Base-by-base conservation (phyloP, 139 green algal genomes). In the Astrephomene gubernaculifera region DNA sequence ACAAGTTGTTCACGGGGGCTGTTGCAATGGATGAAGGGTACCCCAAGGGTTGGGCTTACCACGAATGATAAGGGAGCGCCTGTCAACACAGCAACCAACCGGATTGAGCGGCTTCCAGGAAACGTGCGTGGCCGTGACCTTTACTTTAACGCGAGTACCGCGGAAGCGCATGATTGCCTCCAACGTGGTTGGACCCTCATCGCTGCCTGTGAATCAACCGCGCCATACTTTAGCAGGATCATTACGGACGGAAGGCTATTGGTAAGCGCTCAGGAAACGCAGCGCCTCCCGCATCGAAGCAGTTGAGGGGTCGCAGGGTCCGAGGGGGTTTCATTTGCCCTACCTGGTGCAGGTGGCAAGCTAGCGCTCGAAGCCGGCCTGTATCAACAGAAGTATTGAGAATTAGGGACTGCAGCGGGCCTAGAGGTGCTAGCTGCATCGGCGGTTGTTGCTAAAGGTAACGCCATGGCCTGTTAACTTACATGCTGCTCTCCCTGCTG, bases 41-140 rank as follows among this genome's bases (percentile, higher is more conserved):
- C n/a, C n/a, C n/a, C n/a, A n/a, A n/a, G n/a, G n/a, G 22, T 29
- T 65, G 19, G 6, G 53, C 33, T 72, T 53, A 86, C 74, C 72
- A 29, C 67, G 52, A 36, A 52, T 76, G 5, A 43, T 25, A n/a
- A 84, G 57, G 24, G 71, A 22, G 35, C 38, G 35, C n/a, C 38
- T 38, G n/a, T 74, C 67, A 4, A 36, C 39, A 54, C 83, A 89
- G 45, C 83, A 85, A 24, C 76, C 36, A 4, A 44, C 54, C 19
- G 39, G 38, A 49, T 71, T 85, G 68, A 78, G 33, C 17, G 72
- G 53, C 72, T 86, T 89, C 82, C 88, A 87, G 3, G 72, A 81
- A 1, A 86, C 27, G 27, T 61, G 69, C 14, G 45, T 92, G 24
- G 27, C 49, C 27, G 63, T 89, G 60, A 43, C 41, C 45, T 86